Conservation (phyloP, 2,329 filamentous ascomycete species). For the Sporothrix humicola region DNA sequence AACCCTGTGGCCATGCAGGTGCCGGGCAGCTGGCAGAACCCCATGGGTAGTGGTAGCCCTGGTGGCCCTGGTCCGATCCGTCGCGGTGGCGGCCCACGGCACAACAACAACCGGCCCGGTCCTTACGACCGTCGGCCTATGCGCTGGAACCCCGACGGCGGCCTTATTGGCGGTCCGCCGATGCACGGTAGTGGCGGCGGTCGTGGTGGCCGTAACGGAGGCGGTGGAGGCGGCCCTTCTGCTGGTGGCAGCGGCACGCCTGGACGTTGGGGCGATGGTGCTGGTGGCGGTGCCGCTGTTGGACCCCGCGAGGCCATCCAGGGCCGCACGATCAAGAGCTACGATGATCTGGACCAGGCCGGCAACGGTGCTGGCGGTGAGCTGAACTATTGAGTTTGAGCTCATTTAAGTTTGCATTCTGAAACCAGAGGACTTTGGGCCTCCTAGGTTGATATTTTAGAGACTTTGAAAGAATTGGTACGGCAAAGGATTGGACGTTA, state of each 20-base stretch:
- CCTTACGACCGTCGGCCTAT: slow-evolving; percentile 74
- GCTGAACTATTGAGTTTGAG: slow-evolving; percentile 75
- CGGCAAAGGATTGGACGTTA: slow-evolving; percentile 5
- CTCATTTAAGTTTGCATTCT: background rate
- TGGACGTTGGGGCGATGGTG: slow-evolving; percentile 73
- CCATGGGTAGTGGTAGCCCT: slow-evolving; percentile 54
- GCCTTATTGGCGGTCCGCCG: slow-evolving; percentile 42
- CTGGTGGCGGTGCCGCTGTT: slow-evolving; percentile 74
- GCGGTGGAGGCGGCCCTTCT: slow-evolving; percentile 46
- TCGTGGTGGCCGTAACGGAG: slow-evolving; percentile 47
- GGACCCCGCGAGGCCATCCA: slow-evolving; percentile 91
- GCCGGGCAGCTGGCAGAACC: slow-evolving; percentile 55
- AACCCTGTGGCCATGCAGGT: slow-evolving; percentile 53
- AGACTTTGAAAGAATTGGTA: background rate
- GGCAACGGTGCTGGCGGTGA: slow-evolving; percentile 77
- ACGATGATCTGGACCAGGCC: slow-evolving; percentile 93
- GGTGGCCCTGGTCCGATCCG: slow-evolving; percentile 66
- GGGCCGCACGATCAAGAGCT: slow-evolving; percentile 91
- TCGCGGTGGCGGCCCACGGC: slow-evolving; percentile 61
- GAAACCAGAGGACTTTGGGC: background rate
- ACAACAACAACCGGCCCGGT: slow-evolving; percentile 67
- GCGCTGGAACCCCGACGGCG: slow-evolving; percentile 54
- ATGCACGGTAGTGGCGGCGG: slow-evolving; percentile 57
- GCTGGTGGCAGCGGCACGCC: slow-evolving; percentile 56
- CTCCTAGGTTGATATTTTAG: no score